phyloP scores from a whole-genome alignment of 345 rosid genomes.

The Limnanthes douglasii region DNA sequence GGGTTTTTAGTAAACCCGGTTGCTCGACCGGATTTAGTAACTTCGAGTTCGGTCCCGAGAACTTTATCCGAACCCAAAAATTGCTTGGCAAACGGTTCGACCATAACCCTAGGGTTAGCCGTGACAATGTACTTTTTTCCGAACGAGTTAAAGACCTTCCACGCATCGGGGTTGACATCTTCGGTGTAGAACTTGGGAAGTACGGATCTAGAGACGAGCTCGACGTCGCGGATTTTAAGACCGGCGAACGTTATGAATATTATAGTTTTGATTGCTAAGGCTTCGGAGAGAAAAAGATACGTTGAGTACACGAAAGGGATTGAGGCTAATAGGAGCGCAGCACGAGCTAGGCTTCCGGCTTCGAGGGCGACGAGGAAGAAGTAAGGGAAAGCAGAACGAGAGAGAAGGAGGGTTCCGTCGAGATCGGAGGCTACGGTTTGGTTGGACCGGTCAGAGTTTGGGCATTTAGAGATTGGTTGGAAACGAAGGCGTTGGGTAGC shows the following conservation, averaged over 20 bases:
- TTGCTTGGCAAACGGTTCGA: constrained; percentile 62
- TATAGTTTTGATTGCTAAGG: constrained; percentile 46
- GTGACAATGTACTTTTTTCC: constrained; percentile 65
- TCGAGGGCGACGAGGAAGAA: constrained; percentile 79
- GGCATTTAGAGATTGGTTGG: constrained; percentile 33
- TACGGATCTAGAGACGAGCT: constrained; percentile 70
- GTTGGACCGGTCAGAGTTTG: constrained; percentile 39
- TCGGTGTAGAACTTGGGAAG: constrained; percentile 73
- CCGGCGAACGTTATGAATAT: constrained; percentile 60
- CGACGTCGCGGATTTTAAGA: constrained; percentile 48
- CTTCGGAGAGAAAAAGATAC: constrained; percentile 47
- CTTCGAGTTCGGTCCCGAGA: constrained; percentile 67
- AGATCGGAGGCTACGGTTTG: constrained; percentile 77
- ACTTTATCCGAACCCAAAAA: constrained; percentile 71
- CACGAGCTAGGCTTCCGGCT: constrained; percentile 70
- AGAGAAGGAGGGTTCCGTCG: constrained; percentile 68
- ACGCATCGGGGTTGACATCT: constrained; percentile 74
- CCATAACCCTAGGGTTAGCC: constrained; percentile 73
- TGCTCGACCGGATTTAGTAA: constrained; percentile 55
- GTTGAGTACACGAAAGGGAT: constrained; percentile 62
- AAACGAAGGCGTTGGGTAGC: constrained; percentile 27
- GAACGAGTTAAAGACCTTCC: constrained; percentile 69
- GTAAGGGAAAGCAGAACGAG: constrained; percentile 78
- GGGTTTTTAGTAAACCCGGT: constrained; percentile 67
- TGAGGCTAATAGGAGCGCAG: constrained; percentile 39